Conservation (phyloP, 1,139 yeast species). For the Geotrichum klebahnii region DNA sequence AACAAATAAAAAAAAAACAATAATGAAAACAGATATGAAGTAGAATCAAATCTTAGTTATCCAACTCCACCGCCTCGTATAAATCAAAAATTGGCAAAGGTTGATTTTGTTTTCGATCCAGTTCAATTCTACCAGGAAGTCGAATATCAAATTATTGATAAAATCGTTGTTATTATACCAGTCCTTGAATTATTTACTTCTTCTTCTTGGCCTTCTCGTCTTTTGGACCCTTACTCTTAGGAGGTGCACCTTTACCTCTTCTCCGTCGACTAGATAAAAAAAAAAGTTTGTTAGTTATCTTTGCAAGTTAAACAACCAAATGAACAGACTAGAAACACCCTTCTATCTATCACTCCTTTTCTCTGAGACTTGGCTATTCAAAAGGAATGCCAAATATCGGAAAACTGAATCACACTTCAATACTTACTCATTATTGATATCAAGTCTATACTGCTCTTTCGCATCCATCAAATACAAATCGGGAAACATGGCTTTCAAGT, state of each 20-base stretch:
- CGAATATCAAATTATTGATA: too few species aligned
- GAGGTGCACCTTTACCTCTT: constrained; percentile 92
- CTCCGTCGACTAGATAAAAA: constrained; percentile 52
- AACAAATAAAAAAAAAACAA: not conserved
- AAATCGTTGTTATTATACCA: too few species aligned
- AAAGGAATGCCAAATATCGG: not conserved
- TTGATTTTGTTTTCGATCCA: too few species aligned
- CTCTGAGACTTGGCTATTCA: too few species aligned
- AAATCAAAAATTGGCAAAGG: too few species aligned
- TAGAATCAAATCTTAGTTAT: constrained; percentile 76
- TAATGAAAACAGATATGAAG: constrained; percentile 41
- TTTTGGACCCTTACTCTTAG: constrained; percentile 53
- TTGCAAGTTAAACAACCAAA: not conserved
- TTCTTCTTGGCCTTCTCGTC: constrained; percentile 44
- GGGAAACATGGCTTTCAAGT: constrained; percentile 54
- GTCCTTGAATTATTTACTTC: too few species aligned
- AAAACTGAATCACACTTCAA: not conserved
- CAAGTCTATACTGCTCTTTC: constrained; percentile 55
- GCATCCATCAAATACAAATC: constrained; percentile 65
- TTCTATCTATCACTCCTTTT: too few species aligned
- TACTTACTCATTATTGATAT: constrained; percentile 32
- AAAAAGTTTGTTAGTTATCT: not conserved
- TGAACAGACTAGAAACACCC: too few species aligned
- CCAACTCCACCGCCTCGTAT: too few species aligned
- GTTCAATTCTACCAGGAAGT: too few species aligned